Conservation (phyloP, 129 eudicot genomes). For the Logfia minima region DNA sequence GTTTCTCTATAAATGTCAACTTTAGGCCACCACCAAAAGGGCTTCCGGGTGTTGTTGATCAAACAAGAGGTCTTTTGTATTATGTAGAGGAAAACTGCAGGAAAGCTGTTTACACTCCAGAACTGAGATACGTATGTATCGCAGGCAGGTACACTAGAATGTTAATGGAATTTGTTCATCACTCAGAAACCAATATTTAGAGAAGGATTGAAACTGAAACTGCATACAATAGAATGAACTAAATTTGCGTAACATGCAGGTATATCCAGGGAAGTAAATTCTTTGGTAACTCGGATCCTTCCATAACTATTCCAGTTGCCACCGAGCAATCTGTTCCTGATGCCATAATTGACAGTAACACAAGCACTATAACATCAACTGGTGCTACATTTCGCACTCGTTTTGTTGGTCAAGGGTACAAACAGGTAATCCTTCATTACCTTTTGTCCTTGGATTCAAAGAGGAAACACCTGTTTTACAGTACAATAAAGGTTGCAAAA, state of each 20-base stretch:
- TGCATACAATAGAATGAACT: not conserved
- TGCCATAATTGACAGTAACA: slow-evolving; percentile 27
- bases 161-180: not conserved
- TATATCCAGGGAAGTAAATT: slow-evolving; percentile 77
- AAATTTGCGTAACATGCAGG: slow-evolving; percentile 35
- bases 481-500: not conserved
- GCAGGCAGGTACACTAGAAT: slow-evolving; percentile 73
- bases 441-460: not conserved
- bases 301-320: slow-evolving; percentile 30
- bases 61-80: slow-evolving; percentile 88
- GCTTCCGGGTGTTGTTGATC: slow-evolving; percentile 86
- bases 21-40: slow-evolving; percentile 92
- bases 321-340: slow-evolving; percentile 49
- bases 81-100: slow-evolving; percentile 78
- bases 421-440: slow-evolving; percentile 55
- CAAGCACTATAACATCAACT: slow-evolving; percentile 39
- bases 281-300: slow-evolving; percentile 41
- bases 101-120: slow-evolving; percentile 84
- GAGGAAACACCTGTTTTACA: not conserved
- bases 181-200: not conserved
- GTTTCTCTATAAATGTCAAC: not conserved
- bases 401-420: slow-evolving; percentile 91
- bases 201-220: not conserved
- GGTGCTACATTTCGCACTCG: slow-evolving; percentile 68
- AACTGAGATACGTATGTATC: slow-evolving; percentile 76